Evolutionary conservation across 139 green algal species (phyloP), one percentile per base, ranked within the genome.

Genomic region (Coelastrella sp.): DNA sequence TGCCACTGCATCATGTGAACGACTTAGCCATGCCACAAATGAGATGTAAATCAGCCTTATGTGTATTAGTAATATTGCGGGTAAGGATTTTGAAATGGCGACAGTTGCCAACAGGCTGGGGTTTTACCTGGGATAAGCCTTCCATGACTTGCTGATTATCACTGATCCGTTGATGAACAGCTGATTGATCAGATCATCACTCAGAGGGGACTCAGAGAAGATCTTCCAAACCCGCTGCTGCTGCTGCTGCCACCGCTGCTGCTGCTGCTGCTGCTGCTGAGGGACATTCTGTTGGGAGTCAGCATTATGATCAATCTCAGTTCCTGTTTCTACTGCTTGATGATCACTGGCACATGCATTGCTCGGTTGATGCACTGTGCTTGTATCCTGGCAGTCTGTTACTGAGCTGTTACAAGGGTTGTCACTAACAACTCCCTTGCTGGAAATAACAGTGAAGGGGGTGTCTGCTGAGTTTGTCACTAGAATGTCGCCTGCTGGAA

Each of bases 201-300:
- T 27, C 43, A 94, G 51, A 4, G 85, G 74, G 51, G 84, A 25
- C 0, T 25, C 13, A 11, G 90, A 94, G 73, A 96, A 96, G 23
- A 96, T 73, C 90, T 91, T 87, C 51, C 53, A 87, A 13, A 75
- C n/a, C 5, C 38, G 81, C 38, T 68, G 38, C 69, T 87, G 81
- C 81, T 59, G 30, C 32, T 51, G 50, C 48, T 75, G 51, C 45
- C 71, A 17, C 45, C n/a, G 45, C 41, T 69, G 76, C 74, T 53
- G 45, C 43, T 66, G 74, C 51, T 71, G 32, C 51, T 53, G 3
- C 32, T 82, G 74, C 74, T 66, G 74, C 74, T 69, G 74, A 51
- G 7, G 34, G 27, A 34, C n/a, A 21, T 17, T n/a, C n/a, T n/a
- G n/a, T n/a, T n/a, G n/a, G n/a, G n/a, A n/a, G n/a, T n/a, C n/a